Evolutionary conservation across 169 alveolate species (phyloP), one percentile per base, ranked within the genome.

Genomic region (Cryptosporidium canis): DNA sequence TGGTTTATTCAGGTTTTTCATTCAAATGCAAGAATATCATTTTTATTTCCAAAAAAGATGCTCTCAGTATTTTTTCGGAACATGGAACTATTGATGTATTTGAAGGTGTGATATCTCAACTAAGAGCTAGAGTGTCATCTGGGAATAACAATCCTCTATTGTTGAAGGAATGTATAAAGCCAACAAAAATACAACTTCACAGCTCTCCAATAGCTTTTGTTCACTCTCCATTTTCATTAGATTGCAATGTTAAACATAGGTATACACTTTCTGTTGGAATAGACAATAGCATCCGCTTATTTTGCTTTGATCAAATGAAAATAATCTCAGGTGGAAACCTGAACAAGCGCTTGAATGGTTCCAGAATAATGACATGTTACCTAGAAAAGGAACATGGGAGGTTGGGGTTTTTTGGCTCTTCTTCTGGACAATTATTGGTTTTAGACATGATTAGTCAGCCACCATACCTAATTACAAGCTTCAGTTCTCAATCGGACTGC

Each of bases 401-500:
- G 16, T 37, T 77, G 37, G 87, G 87, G 9, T 77, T 77, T 39
- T 77, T 77, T 39, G 87, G 87, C 18, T 56, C 87, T 12, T 41
- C 70, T n/a, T 58, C 77, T 6, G 87, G 87, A 9, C 70, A 39
- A 27, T 14, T 77, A 12, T 24, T 77, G 41, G 71, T 77, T 14
- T 41, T 77, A 77, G 87, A 77, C 58, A 77, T 77, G 87, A 33
- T n/a, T 27, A 56, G 77, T 43, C 87, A 77, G 37, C 87, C 87
- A 14, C 87, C 87, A 24, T 77, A 77, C 55, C 33, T 56, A 21
- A 77, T 61, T 3, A 44, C 87, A 21, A 43, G 61, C n/a, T 12
- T 77, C 24, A 77, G 21, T 16, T 41, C 70, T 6, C 64, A 65
- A 39, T 16, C 7, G 4, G 67, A 53, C 21, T 77, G 53, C 27